Percentiles rank a stretch among this genome's conserved stretches.
Evolutionary conservation across 2,329 filamentous ascomycete genomes (phyloP).

Genomic region (Fusarium sp.): DNA sequence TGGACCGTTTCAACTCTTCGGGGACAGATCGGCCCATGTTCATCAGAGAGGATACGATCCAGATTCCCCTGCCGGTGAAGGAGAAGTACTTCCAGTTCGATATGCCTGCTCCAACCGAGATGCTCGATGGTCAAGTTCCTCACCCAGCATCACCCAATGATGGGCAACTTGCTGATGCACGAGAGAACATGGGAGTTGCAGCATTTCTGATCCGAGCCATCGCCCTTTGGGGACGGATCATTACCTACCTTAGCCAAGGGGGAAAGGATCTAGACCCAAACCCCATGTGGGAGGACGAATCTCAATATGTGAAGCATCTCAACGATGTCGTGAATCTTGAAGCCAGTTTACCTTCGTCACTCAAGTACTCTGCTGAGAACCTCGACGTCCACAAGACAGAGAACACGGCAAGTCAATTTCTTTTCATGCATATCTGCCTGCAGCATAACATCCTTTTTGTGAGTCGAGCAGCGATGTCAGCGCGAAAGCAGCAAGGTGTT

Average conservation of each 20-base stretch:
- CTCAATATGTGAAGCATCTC: conserved; percentile 76
- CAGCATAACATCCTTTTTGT: conserved; percentile 92
- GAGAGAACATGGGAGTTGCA: conserved; percentile 91
- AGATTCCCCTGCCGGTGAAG: conserved; percentile 89
- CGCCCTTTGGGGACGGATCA: conserved; percentile 88
- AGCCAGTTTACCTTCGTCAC: conserved; percentile 71
- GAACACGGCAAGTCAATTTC: conserved; percentile 87
- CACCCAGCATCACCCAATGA: conserved; percentile 70
- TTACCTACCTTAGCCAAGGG: conserved; percentile 90
- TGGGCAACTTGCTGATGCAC: conserved; percentile 72
- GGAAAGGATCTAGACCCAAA: conserved; percentile 81
- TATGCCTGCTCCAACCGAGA: conserved; percentile 87
- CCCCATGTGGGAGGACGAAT: conserved; percentile 85
- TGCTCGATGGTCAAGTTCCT: conserved; percentile 75
- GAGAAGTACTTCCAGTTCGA: conserved; percentile 92
- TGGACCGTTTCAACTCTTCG: conserved; percentile 98
- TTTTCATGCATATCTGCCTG: conserved; percentile 89
- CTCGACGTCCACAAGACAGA: conserved; percentile 85
- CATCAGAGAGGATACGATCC: conserved; percentile 86
- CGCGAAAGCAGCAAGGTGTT: conserved; percentile 74
- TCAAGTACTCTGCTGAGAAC: conserved; percentile 85
- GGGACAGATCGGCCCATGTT: conserved; percentile 93
- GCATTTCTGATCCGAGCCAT: conserved; percentile 89
- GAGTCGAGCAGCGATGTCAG: conserved; percentile 84
- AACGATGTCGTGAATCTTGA: conserved; percentile 77